Evolutionary conservation across 345 rosid species (phyloP).

Genomic region (Corchorus capsularis): DNA sequence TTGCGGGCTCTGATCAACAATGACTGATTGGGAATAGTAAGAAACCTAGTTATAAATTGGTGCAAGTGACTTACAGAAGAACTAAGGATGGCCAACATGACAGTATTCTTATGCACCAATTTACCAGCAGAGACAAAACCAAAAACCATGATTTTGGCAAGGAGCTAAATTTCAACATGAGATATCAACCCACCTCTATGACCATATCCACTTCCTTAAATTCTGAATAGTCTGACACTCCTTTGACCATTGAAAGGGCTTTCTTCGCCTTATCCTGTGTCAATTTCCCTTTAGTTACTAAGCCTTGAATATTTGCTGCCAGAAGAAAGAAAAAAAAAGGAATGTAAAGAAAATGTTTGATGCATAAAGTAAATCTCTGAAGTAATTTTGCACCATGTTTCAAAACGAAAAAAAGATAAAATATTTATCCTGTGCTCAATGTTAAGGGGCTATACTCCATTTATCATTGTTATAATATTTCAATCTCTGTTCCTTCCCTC

Average conservation of each 20-base stretch:
- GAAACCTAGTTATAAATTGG: neutral
- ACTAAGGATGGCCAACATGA: slow-evolving; percentile 4
- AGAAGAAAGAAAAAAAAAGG: slow-evolving; percentile 17
- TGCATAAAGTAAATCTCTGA: neutral
- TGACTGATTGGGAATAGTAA: neutral
- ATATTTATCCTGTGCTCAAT: neutral
- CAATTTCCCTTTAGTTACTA: slow-evolving; percentile 70
- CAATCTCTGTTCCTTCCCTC: neutral
- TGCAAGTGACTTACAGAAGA: neutral
- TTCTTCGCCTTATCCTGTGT: slow-evolving; percentile 61
- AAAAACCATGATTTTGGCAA: neutral
- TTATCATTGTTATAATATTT: neutral
- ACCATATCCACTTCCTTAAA: slow-evolving; percentile 93
- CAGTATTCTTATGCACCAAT: neutral
- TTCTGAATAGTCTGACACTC: slow-evolving; percentile 75
- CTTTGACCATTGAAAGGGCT: slow-evolving; percentile 75
- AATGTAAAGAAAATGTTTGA: neutral
- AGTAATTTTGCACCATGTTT: neutral
- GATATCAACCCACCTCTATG: slow-evolving; percentile 64
- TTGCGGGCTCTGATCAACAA: slow-evolving; percentile 5
- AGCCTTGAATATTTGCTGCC: slow-evolving; percentile 71
- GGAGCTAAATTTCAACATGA: slow-evolving; percentile 10
- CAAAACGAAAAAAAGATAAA: neutral
- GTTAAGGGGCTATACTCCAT: neutral
- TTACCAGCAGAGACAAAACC: neutral